Evolutionary conservation across 2,329 filamentous ascomycete genomes (phyloP).

Genomic region (Aspergillus tamarii): DNA sequence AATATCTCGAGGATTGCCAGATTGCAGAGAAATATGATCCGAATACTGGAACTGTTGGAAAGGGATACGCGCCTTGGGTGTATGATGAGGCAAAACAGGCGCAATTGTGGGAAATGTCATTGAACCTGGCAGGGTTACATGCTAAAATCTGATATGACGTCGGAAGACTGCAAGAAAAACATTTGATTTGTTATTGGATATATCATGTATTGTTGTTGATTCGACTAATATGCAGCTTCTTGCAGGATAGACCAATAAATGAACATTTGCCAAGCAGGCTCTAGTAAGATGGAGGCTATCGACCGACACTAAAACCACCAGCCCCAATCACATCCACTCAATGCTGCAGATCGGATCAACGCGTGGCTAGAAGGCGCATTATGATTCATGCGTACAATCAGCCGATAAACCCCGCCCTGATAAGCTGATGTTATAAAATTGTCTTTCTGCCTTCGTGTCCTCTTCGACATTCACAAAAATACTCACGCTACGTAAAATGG

Average conservation of each 20-base stretch:
- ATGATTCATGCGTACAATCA: conserved; percentile 5
- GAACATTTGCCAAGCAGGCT: background rate
- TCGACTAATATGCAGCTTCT: background rate
- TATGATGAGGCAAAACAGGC: conserved; percentile 15
- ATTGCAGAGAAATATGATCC: conserved; percentile 8
- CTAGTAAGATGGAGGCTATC: background rate
- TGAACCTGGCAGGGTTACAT: background rate
- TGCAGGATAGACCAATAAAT: background rate
- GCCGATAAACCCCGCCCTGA: background rate
- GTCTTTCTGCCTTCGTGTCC: background rate
- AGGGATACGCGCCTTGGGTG: conserved; percentile 21
- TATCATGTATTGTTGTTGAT: background rate
- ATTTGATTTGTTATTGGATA: background rate
- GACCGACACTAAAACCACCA: background rate
- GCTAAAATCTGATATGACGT: background rate
- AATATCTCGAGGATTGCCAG: conserved; percentile 32
- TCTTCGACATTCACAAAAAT: background rate
- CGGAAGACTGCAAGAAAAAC: background rate
- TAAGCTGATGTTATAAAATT: conserved; percentile 5
- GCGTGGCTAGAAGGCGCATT: conserved; percentile 1
- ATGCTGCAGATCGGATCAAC: background rate
- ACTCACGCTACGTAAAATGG: background rate
- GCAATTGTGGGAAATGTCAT: conserved; percentile 17
- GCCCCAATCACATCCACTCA: background rate
- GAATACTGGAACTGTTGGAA: background rate